Percentiles rank a stretch among this genome's conserved stretches.
phyloP scores from a whole-genome alignment of 73 alveolate genomes.

The Paramecium sexaurelia region DNA sequence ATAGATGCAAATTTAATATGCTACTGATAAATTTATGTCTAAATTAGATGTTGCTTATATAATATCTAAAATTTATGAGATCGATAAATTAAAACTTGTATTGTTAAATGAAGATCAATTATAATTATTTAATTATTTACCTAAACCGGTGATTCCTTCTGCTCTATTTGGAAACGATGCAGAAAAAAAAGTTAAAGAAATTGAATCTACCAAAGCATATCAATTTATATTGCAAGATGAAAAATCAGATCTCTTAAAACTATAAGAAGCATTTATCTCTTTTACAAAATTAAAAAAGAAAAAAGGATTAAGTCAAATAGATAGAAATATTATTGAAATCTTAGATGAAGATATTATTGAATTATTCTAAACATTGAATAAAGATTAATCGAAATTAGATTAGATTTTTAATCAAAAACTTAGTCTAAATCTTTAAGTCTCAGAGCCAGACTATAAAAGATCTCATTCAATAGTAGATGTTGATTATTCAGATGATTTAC shows the following conservation, averaged over 20 bases:
- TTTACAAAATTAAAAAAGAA: background rate
- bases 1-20: conserved; percentile 7
- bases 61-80: conserved; percentile 38
- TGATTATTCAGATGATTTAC: background rate
- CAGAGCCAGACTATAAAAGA: background rate
- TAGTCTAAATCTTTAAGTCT: background rate
- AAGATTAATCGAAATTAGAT: background rate
- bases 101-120: conserved; percentile 29
- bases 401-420: background rate
- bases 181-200: conserved; percentile 2
- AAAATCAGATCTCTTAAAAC: conserved; percentile 30
- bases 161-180: background rate
- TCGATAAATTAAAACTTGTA: conserved; percentile 50
- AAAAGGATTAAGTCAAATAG: background rate
- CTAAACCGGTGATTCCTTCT: conserved; percentile 37
- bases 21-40: conserved; percentile 32
- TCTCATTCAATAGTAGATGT: background rate
- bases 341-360: conserved; percentile 42
- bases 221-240: conserved; percentile 39
- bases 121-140: conserved; percentile 53
- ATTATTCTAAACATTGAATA: background rate
- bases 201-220: background rate
- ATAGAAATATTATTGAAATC: background rate
- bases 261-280: background rate
- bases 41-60: conserved; percentile 58